These are phyloP conservation scores for Trametes hirsuta DNA, from an alignment of 1,284 basidiomycete genomes.

Conservation along the genomic window DNA sequence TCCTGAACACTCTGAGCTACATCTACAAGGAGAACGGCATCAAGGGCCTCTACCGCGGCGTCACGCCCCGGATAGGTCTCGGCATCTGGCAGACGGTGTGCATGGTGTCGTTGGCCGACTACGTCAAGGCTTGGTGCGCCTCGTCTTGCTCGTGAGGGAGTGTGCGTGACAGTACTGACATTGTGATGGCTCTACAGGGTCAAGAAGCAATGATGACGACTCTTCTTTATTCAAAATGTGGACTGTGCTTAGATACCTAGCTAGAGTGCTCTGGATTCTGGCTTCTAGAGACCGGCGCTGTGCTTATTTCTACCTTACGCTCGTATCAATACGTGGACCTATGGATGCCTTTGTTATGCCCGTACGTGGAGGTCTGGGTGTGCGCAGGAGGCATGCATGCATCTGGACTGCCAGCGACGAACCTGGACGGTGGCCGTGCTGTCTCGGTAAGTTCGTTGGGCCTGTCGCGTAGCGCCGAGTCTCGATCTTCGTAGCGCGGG, in stretches of 20 bases:
- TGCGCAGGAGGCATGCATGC: neutral
- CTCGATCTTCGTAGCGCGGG: neutral
- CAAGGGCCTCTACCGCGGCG: constrained; percentile 96
- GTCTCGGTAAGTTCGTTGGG: neutral
- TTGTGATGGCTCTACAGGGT: constrained; percentile 32
- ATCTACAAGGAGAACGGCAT: constrained; percentile 98
- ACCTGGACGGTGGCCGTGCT: neutral
- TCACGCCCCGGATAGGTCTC: constrained; percentile 94
- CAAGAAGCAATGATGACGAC: constrained; percentile 29
- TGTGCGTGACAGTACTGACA: constrained; percentile 1
- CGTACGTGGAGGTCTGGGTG: neutral
- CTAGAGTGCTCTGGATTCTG: constrained; percentile 20
- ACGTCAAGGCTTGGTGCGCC: constrained; percentile 81
- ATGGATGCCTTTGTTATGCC: neutral
- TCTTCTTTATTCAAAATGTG: constrained; percentile 1
- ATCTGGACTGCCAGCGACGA: neutral
- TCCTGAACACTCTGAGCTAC: constrained; percentile 87
- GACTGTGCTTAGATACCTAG: constrained; percentile 14
- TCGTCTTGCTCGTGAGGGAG: neutral
- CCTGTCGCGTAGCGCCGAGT: neutral
- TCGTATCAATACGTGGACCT: constrained; percentile 14
- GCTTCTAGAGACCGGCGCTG: neutral
- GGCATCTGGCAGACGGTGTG: constrained; percentile 98
- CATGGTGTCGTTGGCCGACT: constrained; percentile 98
- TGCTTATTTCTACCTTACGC: constrained; percentile 29